Evolutionary conservation across 352 stramenopile genomes (phyloP).

Genomic region (Blastocystis sp.): DNA sequence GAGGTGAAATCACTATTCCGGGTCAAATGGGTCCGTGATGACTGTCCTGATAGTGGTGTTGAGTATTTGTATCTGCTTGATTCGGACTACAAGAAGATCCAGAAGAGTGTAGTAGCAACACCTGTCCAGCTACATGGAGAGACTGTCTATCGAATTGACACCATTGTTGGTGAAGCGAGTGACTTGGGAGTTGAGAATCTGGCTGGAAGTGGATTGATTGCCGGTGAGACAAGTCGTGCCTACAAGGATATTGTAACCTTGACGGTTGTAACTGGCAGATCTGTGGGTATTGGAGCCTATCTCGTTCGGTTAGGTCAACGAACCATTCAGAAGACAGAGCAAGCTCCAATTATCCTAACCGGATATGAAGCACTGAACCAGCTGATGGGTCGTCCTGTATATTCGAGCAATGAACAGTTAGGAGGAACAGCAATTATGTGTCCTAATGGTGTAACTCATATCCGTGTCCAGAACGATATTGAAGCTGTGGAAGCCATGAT

Average conservation of each 20-base stretch:
- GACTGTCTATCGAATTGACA: slow-evolving; percentile 84
- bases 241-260: slow-evolving; percentile 99
- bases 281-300: slow-evolving; percentile 98
- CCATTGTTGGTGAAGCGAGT: slow-evolving; percentile 91
- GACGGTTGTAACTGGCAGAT: slow-evolving; percentile 94
- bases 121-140: slow-evolving; percentile 71
- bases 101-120: slow-evolving; percentile 71
- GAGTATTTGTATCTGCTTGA: slow-evolving; percentile 93
- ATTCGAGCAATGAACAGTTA: slow-evolving; percentile 99
- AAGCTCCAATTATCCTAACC: slow-evolving; percentile 97
- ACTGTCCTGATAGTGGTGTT: slow-evolving; percentile 91
- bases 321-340: slow-evolving; percentile 93
- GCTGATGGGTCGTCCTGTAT: slow-evolving; percentile 97
- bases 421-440: slow-evolving; percentile 95
- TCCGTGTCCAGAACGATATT: slow-evolving; percentile 89
- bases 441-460: slow-evolving; percentile 96
- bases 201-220: slow-evolving; percentile 94
- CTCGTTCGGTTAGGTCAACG: slow-evolving; percentile 94
- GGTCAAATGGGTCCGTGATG: slow-evolving; percentile 86
- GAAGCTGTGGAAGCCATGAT: slow-evolving; percentile 86
- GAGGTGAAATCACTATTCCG: slow-evolving; percentile 94
- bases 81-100: slow-evolving; percentile 84
- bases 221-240: slow-evolving; percentile 90
- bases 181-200: slow-evolving; percentile 99
- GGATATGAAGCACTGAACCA: slow-evolving; percentile 99